Evolutionary conservation across 2,329 filamentous ascomycete genomes (phyloP).

Genomic region (Calonectria pteridis): DNA sequence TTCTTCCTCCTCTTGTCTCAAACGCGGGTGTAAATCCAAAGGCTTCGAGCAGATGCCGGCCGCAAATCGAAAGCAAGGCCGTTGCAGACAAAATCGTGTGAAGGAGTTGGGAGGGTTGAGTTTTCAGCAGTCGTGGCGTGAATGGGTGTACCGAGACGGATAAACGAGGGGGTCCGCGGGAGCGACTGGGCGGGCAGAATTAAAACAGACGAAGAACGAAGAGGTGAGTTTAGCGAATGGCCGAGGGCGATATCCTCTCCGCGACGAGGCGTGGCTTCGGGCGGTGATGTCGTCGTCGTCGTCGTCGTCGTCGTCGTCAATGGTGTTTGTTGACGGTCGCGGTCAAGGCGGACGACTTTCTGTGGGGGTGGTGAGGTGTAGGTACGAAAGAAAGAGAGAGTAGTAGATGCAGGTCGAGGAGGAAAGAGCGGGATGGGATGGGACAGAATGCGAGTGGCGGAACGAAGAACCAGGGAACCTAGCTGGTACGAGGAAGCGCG

Average conservation of each 20-base stretch:
- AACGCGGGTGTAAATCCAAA: not conserved
- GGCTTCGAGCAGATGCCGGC: not conserved
- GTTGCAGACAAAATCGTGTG: not conserved
- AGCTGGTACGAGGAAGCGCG: constrained; percentile 27
- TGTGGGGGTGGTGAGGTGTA: constrained; percentile 35
- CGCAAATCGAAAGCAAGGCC: not conserved
- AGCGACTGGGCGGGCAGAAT: constrained; percentile 33
- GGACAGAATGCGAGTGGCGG: constrained; percentile 25
- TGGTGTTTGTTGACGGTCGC: constrained; percentile 36
- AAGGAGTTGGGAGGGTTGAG: constrained; percentile 9
- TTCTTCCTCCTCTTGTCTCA: not conserved
- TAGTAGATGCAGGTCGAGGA: constrained; percentile 29
- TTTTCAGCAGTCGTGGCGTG: constrained; percentile 34
- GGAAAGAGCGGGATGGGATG: constrained; percentile 24
- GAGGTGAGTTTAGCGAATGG: constrained; percentile 40
- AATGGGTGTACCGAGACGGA: constrained; percentile 15
- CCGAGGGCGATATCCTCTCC: constrained; percentile 45
- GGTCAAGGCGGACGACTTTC: constrained; percentile 33
- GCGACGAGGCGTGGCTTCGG: constrained; percentile 41
- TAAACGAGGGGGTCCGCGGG: constrained; percentile 41
- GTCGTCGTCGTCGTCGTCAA: constrained; percentile 46
- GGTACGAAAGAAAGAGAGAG: constrained; percentile 27
- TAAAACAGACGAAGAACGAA: constrained; percentile 36
- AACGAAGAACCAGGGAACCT: constrained; percentile 30
- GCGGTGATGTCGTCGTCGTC: constrained; percentile 42